Base-by-base conservation (phyloP, 228 moss, liverwort and hornwort species). In the Sphagnum magellanicum region DNA sequence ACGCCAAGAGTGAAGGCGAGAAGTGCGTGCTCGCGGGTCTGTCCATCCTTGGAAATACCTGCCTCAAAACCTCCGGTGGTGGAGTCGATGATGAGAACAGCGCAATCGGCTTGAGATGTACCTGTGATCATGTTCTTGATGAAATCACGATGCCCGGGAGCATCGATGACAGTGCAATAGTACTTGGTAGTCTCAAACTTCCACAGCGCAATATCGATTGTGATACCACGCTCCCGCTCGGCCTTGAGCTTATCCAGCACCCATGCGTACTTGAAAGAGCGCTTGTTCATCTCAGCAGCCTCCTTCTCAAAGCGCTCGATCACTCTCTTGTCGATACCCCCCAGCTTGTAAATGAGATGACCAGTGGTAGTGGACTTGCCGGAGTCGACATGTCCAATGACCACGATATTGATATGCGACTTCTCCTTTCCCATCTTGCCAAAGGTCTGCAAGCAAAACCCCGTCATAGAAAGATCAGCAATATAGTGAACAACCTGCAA, bases 251-350 rank as follows among this genome's bases (percentile, higher is more conserved):
- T 93, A 75, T 93, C 93, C 53, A 94, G 15, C 70, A 94, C 91
- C 91, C 93, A 94, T 49, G 91, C 93, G 72, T 93, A 93, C 91
- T 93, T 93, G 87, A 93, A 93, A 0, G 93, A 90, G 0, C 93
- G 82, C 89, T 91, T 94, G 89, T 91, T 94, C 91, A 94, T 94
- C 79, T 94, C 89, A 1, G 89, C 93, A 0, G 91, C 93, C 60
- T 93, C 93, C 87, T 93, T 93, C 83, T 93, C 91, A 71, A 93
- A 93, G 0, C 93, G 79, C 85, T 93, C 93, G 76, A 93, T 93
- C 61, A 93, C 90, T 61, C 93, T 86, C 88, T 90, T 90, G 86
- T 93, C 93, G 57, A 93, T 90, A 0, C 93, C 93, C 59, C 93
- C 93, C 88, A 90, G 69, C 88, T 93, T 93, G 84, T 93, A 93